Conservation (phyloP, 2,329 filamentous ascomycete genomes). For the Orbilia blumenaviensis region DNA sequence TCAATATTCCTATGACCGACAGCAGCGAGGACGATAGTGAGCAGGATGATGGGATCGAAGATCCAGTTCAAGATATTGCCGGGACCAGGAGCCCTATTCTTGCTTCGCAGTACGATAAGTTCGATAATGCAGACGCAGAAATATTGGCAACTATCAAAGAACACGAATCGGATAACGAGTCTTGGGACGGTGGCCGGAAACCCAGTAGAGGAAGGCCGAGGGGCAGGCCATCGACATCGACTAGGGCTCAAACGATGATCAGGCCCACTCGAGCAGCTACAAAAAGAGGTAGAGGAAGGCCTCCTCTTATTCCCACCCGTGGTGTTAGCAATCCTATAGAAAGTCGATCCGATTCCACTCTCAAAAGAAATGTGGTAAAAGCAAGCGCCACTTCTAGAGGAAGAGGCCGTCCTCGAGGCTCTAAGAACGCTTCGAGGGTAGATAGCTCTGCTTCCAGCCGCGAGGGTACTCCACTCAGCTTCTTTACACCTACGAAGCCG, state of each 20-base stretch:
- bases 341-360: not conserved
- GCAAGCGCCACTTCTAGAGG: constrained; percentile 42
- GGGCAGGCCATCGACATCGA: constrained; percentile 18
- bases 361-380: constrained; percentile 38
- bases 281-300: constrained; percentile 21
- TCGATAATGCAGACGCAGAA: constrained; percentile 41
- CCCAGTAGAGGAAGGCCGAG: constrained; percentile 23
- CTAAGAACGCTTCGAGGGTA: constrained; percentile 12
- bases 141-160: constrained; percentile 40
- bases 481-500: not conserved
- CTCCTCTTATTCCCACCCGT: constrained; percentile 33
- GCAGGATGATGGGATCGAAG: not conserved
- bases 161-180: constrained; percentile 41
- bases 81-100: not conserved
- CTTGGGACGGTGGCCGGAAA: constrained; percentile 28
- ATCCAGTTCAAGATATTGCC: not conserved
- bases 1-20: constrained; percentile 38
- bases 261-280: not conserved
- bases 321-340: constrained; percentile 6
- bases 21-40: constrained; percentile 23
- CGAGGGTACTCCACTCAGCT: constrained; percentile 4
- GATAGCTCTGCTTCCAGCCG: constrained; percentile 19
- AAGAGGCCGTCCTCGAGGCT: constrained; percentile 39
- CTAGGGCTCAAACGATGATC: constrained; percentile 1
- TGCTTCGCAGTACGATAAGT: constrained; percentile 50